Base-by-base conservation (phyloP, 2,329 filamentous ascomycete species). In the Chaetomiaceae sp. region DNA sequence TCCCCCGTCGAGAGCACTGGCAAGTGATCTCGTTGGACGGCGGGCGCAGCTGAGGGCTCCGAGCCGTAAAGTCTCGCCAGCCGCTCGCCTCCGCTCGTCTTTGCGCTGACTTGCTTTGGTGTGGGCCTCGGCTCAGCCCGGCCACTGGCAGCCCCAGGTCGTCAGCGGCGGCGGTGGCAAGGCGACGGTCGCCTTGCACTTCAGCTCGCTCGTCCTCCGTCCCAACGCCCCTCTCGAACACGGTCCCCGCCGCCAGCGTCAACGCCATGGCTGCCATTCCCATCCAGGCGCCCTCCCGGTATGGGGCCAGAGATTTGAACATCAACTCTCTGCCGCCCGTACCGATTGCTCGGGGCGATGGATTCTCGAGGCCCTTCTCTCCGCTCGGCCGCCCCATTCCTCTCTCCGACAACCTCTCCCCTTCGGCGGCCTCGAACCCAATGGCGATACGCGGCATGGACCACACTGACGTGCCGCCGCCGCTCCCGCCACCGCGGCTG, bases 401-500 rank as follows among this genome's bases (percentile, higher is more conserved):
- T 14, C 52, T 54, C 42, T 43, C 47, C 36, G 51, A 53, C 40
- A 54, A 45, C 19, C 49, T 59, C 36, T 58, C 57, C 4, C 57
- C 56, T 11, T 49, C 57, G 32, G 49, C 56, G 15, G 53, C 56
- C 17, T 58, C 57, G 7, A 47, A 42, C 26, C 57, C 69, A 34
- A 65, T 73, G 59, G 61, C 67, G 39, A 74, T 74, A 48, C 71
- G 68, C 27, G 67, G 68, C 39, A 57, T 63, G 30, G 42, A 55
- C 35, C 53, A 59, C 12, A 52, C 56, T 36, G 59, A 57, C 51
- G 67, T 62, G 3, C 71, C 71, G 50, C 71, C 71, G 42, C 65
- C 71, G 29, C 53, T 74, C 36, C 71, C 71, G n/a, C 71, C 71
- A n/a, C 71, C 71, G 5, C 62, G 62, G 38, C 58, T 62, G 27